Conservation (phyloP, 805 yeast genomes). For the Wickerhamomyces rabaulensis region DNA sequence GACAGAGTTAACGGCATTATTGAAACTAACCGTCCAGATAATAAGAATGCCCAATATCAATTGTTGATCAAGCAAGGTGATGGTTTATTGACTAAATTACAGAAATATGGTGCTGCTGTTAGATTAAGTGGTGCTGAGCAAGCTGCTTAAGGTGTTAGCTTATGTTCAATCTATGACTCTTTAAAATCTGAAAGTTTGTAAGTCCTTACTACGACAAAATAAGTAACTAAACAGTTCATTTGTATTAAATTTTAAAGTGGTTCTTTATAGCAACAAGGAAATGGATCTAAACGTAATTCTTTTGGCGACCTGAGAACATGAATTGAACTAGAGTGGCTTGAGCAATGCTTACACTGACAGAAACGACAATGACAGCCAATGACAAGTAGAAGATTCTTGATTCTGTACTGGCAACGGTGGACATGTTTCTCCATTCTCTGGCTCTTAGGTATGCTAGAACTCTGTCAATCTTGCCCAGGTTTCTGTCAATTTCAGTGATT, state of each 20-base stretch:
- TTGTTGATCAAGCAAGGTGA: conserved; percentile 88
- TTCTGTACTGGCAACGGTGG: conserved; percentile 79
- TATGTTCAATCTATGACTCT: not conserved
- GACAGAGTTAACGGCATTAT: conserved; percentile 94
- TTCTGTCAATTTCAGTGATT: conserved; percentile 52
- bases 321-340: conserved; percentile 82
- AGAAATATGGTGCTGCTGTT: conserved; percentile 96
- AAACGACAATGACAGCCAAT: conserved; percentile 60
- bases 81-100: conserved; percentile 84
- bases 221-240: not conserved
- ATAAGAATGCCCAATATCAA: conserved; percentile 92
- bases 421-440: conserved; percentile 95
- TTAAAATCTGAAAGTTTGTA: too few species aligned
- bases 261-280: not conserved
- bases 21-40: conserved; percentile 94
- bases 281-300: conserved; percentile 29
- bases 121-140: conserved; percentile 89
- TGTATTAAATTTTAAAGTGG: not conserved
- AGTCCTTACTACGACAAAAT: not conserved
- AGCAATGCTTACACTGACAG: conserved; percentile 70
- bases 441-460: conserved; percentile 85
- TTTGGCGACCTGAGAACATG: conserved; percentile 55
- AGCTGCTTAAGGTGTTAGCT: conserved; percentile 23
- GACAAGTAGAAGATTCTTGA: conserved; percentile 75
- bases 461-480: conserved; percentile 51